These are phyloP conservation scores for Vitis cinerea DNA, from an alignment of 164 flowering plant species.

Conservation along the genomic window DNA sequence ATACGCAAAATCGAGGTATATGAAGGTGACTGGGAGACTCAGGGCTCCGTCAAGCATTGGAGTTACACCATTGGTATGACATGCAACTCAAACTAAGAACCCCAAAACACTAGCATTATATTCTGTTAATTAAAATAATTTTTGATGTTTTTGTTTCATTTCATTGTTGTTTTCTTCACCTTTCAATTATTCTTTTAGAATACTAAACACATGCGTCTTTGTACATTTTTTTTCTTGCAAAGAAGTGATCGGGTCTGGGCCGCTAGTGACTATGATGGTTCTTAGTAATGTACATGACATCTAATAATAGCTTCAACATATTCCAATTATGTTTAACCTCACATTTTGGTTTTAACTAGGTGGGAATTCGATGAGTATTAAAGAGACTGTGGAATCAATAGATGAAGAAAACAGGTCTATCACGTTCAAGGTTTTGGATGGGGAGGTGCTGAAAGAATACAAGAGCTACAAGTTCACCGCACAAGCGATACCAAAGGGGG, in stretches of 20 bases:
- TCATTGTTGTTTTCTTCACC: neutral
- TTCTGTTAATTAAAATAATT: neutral
- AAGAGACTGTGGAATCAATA: conserved; percentile 19
- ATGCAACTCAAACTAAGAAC: no score
- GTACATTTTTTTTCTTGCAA: no score
- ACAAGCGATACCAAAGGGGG: conserved; percentile 14
- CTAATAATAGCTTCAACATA: neutral
- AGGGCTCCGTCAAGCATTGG: conserved; percentile 14
- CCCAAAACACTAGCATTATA: no score
- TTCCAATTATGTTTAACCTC: no score
- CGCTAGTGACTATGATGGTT: no score
- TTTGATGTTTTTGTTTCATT: conserved; percentile 1
- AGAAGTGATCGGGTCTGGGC: no score
- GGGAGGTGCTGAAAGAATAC: conserved; percentile 22
- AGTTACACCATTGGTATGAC: conserved; percentile 16
- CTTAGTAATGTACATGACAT: no score
- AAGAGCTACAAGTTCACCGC: conserved; percentile 14
- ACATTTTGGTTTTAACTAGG: conserved; percentile 1
- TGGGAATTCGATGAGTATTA: conserved; percentile 14
- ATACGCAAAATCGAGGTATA: conserved; percentile 6
- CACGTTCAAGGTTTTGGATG: conserved; percentile 23
- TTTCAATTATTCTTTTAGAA: no score
- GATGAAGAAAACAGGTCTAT: conserved; percentile 25
- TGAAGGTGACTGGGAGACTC: conserved; percentile 19
- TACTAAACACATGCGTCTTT: no score